A percentile compares a stretch with the other conserved stretches of the same genome.
Conservation (phyloP, 306 rosid species). For the Castanea crenata region DNA sequence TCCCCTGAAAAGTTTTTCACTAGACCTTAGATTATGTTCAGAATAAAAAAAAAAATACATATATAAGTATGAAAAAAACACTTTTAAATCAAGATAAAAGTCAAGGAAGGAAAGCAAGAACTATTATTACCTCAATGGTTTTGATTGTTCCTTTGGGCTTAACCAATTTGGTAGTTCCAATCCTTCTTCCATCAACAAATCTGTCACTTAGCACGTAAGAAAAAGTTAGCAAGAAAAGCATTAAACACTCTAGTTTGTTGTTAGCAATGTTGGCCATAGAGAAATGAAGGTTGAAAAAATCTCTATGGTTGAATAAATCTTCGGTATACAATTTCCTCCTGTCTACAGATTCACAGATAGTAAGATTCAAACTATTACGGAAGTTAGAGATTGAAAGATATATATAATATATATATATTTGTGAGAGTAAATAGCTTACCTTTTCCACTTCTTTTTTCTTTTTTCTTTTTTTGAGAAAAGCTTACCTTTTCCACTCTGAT, state of each 20-base stretch:
- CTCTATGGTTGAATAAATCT: neutral
- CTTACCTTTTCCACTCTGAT: too few relatives aligned
- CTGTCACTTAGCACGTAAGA: neutral
- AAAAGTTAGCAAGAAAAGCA: neutral
- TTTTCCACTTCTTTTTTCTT: too few relatives aligned
- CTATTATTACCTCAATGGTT: neutral
- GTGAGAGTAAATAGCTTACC: too few relatives aligned
- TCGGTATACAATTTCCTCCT: neutral
- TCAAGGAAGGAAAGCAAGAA: neutral
- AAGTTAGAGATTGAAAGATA: too few relatives aligned
- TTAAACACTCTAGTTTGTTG: neutral
- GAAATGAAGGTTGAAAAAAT: neutral
- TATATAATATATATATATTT: too few relatives aligned
- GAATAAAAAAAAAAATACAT: too few relatives aligned
- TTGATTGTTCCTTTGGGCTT: neutral
- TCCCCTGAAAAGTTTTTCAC: slow-evolving; percentile 2
- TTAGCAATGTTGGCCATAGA: neutral
- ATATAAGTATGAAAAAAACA: too few relatives aligned
- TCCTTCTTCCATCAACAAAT: neutral
- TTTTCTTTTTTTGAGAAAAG: too few relatives aligned
- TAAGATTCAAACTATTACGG: too few relatives aligned
- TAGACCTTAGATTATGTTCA: too few relatives aligned
- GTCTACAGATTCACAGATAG: too few relatives aligned
- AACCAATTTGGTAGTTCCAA: neutral
- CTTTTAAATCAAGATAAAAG: too few relatives aligned